Evolutionary conservation across 345 rosid genomes (phyloP), one percentile per base, ranked within the genome.

Genomic region (Carallia brachiata): DNA sequence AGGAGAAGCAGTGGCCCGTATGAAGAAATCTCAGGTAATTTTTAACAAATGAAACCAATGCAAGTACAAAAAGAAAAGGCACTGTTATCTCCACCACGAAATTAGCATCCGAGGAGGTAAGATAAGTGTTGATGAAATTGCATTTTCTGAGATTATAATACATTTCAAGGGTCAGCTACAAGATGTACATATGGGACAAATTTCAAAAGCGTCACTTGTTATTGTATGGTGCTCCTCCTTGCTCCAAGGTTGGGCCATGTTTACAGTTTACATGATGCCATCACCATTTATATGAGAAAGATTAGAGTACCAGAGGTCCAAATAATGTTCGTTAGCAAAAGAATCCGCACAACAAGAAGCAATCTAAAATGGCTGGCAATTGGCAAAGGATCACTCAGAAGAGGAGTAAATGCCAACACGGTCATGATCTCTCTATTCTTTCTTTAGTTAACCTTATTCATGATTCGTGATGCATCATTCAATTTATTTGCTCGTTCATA

Each of bases 401-500:
- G 28, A 30, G 31, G 7, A 6, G 30, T 44, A 4, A 67, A 36
- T 36, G 58, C 28, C 47, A 12, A 50, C 6, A 12, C 7, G 47
- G 39, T 71, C 69, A 73, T 36, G 70, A 71, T 73, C 81, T 78
- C 55, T 71, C 52, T 30, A 63, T 63, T 7, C 81, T 75, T 65
- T 75, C 69, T 78, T 74, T 74, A 47, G 77, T 85, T 82, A 90
- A 81, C 69, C 81, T 23, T 73, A 60, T 77, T 85, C 93, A 89
- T 91, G 78, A 88, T 77, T 58, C 78, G 80, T n/a, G 96, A 91
- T 47, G 97, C 96, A 60, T 93, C 92, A 44, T 89, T 85, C 56
- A 85, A 73, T 70, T 83, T 77, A 70, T 83, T 76, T 4, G 87
- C 91, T 77, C 93, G 84, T 74, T 94, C 93, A 31, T 81, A 91